A percentile compares a stretch with the other conserved stretches of the same genome.
Conservation (phyloP, 805 yeast genomes). For the Starmerella geochares region DNA sequence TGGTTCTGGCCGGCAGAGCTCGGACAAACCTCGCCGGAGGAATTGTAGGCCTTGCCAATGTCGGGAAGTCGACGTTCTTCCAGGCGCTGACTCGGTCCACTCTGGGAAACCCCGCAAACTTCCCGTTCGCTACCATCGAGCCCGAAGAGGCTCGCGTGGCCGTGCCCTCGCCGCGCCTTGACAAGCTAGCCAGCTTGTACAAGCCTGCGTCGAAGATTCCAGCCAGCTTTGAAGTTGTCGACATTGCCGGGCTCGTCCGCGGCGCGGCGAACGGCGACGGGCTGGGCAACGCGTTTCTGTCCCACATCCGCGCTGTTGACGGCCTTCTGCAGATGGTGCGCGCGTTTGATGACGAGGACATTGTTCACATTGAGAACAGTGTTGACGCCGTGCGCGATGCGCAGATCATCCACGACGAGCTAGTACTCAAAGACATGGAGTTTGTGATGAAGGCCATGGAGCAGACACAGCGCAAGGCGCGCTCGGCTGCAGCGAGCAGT, state of each 20-base stretch:
- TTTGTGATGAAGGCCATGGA: conserved; percentile 50
- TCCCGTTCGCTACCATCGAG: conserved; percentile 68
- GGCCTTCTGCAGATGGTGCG: conserved; percentile 62
- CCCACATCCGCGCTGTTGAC: conserved; percentile 61
- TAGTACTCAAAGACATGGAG: conserved; percentile 58
- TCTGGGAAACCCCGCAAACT: conserved; percentile 56
- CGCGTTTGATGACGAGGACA: conserved; percentile 53
- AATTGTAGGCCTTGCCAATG: conserved; percentile 57
- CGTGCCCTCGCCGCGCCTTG: conserved; percentile 44
- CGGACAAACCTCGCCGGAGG: conserved; percentile 34
- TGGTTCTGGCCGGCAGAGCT: conserved; percentile 18
- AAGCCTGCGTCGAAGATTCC: conserved; percentile 44
- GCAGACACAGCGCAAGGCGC: conserved; percentile 35
- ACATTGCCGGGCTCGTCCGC: conserved; percentile 60
- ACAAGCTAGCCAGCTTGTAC: conserved; percentile 40
- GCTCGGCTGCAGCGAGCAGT: conserved; percentile 22
- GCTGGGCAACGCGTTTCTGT: conserved; percentile 60
- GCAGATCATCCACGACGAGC: conserved; percentile 53
- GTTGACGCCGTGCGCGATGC: conserved; percentile 58
- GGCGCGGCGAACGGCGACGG: conserved; percentile 61
- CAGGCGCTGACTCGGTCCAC: conserved; percentile 52
- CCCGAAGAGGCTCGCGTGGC: conserved; percentile 55
- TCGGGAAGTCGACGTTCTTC: conserved; percentile 49
- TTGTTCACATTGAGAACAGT: conserved; percentile 54
- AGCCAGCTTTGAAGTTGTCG: conserved; percentile 48